A percentile compares a stretch with the other conserved stretches of the same genome.
Evolutionary conservation across 768 basidiomycete genomes (phyloP).

Genomic region (Hemileccinum impolitum): DNA sequence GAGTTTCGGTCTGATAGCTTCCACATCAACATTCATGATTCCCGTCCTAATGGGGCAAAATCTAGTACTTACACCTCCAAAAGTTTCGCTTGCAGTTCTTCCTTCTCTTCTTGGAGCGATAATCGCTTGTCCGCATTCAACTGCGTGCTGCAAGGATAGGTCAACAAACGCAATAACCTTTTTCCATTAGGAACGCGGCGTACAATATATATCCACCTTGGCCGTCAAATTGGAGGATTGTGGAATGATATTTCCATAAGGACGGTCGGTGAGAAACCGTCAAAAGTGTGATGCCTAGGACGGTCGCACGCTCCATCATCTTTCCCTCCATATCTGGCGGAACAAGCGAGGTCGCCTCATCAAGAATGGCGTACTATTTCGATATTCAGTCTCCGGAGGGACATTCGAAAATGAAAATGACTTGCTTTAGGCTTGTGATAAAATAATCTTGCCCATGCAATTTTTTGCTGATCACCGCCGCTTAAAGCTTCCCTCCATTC

Average conservation of each 20-base stretch:
- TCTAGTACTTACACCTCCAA: conserved; percentile 69
- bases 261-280: conserved; percentile 96
- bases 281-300: conserved; percentile 84
- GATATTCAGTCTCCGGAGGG: background rate
- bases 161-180: background rate
- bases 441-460: conserved; percentile 95
- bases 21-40: conserved; percentile 1
- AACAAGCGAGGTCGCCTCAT: conserved; percentile 95
- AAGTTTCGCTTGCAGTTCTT: conserved; percentile 78
- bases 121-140: conserved; percentile 88
- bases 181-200: conserved; percentile 29
- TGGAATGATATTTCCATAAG: conserved; percentile 88
- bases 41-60: background rate
- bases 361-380: conserved; percentile 86
- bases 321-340: conserved; percentile 87
- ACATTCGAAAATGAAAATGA: conserved; percentile 1
- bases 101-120: conserved; percentile 93
- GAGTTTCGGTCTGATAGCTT: conserved; percentile 67
- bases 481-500: conserved; percentile 95
- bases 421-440: conserved; percentile 89
- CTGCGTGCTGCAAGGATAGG: conserved; percentile 56
- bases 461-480: conserved; percentile 95
- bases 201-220: conserved; percentile 95
- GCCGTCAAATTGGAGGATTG: conserved; percentile 90
- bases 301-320: conserved; percentile 93